Conservation (phyloP, 2,329 filamentous ascomycete genomes). For the Aspergillus sp. region DNA sequence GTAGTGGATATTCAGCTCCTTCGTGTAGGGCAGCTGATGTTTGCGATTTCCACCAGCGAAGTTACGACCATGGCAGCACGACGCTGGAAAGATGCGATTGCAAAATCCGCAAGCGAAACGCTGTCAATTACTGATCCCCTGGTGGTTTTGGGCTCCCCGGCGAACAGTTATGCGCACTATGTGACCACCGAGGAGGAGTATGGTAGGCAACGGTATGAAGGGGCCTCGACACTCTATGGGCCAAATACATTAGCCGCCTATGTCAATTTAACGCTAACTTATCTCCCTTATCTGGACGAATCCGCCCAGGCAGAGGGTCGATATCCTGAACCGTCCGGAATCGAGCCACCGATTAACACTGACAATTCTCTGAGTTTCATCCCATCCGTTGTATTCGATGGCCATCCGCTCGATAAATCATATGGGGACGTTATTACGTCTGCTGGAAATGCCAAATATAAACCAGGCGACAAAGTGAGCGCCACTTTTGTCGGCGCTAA, state of each 20-base stretch:
- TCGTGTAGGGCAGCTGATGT: constrained; percentile 78
- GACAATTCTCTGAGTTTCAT: constrained; percentile 78
- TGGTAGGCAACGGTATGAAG: constrained; percentile 83
- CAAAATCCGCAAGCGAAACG: constrained; percentile 53
- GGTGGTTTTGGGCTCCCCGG: constrained; percentile 84
- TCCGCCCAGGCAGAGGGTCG: constrained; percentile 40
- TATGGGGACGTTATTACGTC: constrained; percentile 68
- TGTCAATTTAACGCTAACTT: constrained; percentile 77
- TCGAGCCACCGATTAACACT: constrained; percentile 74
- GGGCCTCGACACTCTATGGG: constrained; percentile 88
- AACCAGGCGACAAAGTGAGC: constrained; percentile 61
- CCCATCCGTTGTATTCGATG: constrained; percentile 73
- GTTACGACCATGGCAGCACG: constrained; percentile 90
- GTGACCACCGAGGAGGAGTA: constrained; percentile 80
- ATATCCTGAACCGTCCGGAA: constrained; percentile 53
- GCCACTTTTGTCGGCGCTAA: constrained; percentile 82
- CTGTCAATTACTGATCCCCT: constrained; percentile 57
- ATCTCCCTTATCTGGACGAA: constrained; percentile 65
- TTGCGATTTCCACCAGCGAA: constrained; percentile 83
- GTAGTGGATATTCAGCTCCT: constrained; percentile 86
- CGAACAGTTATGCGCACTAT: constrained; percentile 88
- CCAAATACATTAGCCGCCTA: constrained; percentile 80
- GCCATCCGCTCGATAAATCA: constrained; percentile 60
- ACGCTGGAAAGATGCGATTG: constrained; percentile 75
- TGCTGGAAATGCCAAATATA: constrained; percentile 54